Conservation (phyloP, 257 asterid species). For the Solanum etuberosum region DNA sequence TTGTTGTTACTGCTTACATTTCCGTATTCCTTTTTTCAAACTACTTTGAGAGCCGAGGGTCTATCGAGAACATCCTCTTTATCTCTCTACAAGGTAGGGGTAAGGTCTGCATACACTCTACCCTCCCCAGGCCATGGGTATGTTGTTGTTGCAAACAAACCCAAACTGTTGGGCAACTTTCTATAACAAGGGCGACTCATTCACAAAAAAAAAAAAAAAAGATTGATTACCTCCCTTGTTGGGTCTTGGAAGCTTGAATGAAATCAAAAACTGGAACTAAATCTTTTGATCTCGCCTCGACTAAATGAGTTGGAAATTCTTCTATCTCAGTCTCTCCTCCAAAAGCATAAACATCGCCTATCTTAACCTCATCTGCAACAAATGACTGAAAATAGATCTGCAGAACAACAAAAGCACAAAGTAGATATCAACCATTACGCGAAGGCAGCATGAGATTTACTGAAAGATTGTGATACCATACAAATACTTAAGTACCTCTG, state of each 20-base stretch:
- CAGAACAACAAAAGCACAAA: slow-evolving; percentile 10
- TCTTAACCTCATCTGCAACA: slow-evolving; percentile 22
- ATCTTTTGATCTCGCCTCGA: slow-evolving; percentile 71
- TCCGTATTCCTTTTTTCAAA: neutral
- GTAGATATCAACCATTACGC: neutral
- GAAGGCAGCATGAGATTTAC: neutral
- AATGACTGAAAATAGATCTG: slow-evolving; percentile 66
- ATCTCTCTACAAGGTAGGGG: neutral
- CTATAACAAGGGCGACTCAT: neutral
- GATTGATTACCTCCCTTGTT: slow-evolving; percentile 40
- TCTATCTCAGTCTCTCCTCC: slow-evolving; percentile 82
- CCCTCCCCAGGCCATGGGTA: neutral
- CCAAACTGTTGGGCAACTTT: neutral
- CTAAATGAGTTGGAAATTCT: slow-evolving; percentile 35
- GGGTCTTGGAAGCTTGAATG: slow-evolving; percentile 50
- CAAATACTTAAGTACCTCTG: slow-evolving; percentile 38
- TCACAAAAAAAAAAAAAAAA: neutral
- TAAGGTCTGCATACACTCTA: neutral
- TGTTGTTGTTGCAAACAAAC: neutral
- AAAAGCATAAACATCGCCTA: slow-evolving; percentile 20
- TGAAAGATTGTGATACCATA: neutral
- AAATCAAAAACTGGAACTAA: slow-evolving; percentile 65
- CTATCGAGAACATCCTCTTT: neutral
- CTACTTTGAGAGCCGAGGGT: neutral
- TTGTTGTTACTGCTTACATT: neutral